Evolutionary conservation across 805 yeast genomes (phyloP).

Genomic region (Yamadazyma ubonensis): DNA sequence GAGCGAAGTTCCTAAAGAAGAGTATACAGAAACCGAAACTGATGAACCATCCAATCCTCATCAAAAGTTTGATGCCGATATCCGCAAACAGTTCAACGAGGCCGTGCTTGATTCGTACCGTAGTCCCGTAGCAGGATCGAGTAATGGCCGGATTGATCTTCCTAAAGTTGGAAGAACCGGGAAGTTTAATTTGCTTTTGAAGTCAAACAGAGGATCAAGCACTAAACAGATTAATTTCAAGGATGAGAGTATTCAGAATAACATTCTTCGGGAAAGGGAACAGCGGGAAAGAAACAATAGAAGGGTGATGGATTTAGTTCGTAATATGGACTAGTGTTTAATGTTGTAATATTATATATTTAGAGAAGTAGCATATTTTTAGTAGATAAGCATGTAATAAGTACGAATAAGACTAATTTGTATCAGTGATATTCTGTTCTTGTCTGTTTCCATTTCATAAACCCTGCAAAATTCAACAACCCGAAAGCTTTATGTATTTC

Average conservation of each 20-base stretch:
- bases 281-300: conserved; percentile 53
- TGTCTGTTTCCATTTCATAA: no score
- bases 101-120: conserved; percentile 53
- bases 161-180: conserved; percentile 1
- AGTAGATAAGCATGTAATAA: no score
- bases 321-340: conserved; percentile 32
- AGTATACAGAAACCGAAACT: conserved; percentile 14
- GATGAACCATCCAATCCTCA: conserved; percentile 16
- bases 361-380: no score
- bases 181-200: conserved; percentile 12
- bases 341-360: no score
- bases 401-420: no score
- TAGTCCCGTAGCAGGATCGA: no score
- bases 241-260: conserved; percentile 52
- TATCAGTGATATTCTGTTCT: no score
- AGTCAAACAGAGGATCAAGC: conserved; percentile 6
- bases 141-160: no score
- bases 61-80: conserved; percentile 45
- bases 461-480: no score
- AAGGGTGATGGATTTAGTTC: conserved; percentile 55
- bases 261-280: conserved; percentile 50
- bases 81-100: conserved; percentile 57
- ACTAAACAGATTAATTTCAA: conserved; percentile 18
- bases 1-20: conserved; percentile 15
- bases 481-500: no score